Percentiles rank a stretch among this genome's conserved stretches.
Evolutionary conservation across 345 rosid species (phyloP).

Genomic region (Geranium brycei): DNA sequence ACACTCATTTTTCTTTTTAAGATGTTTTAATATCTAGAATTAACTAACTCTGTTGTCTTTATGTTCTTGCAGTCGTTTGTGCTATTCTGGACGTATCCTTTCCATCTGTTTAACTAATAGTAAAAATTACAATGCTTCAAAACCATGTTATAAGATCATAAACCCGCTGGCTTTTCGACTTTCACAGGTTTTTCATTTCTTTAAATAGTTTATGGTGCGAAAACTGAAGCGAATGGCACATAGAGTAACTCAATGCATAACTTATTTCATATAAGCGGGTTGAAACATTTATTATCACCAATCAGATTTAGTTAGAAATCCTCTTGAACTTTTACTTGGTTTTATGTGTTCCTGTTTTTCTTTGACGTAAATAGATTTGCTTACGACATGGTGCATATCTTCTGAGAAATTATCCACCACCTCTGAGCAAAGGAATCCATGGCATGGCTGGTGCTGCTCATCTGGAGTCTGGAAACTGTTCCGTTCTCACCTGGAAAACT

Average conservation of each 20-base stretch:
- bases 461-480: neutral
- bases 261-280: too few relatives aligned
- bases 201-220: too few relatives aligned
- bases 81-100: conserved; percentile 99
- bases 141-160: neutral
- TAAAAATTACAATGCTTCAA: neutral
- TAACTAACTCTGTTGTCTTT: conserved; percentile 9
- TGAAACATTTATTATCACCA: neutral
- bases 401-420: conserved; percentile 25
- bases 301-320: neutral
- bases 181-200: too few relatives aligned
- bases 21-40: neutral
- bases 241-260: too few relatives aligned
- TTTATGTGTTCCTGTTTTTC: conserved; percentile 14
- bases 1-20: neutral
- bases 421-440: neutral
- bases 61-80: conserved; percentile 77
- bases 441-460: neutral
- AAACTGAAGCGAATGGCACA: too few relatives aligned
- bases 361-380: conserved; percentile 69
- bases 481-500: neutral
- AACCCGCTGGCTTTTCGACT: too few relatives aligned
- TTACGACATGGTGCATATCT: conserved; percentile 88
- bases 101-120: conserved; percentile 3
- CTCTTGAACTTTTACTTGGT: neutral